Base-by-base conservation (phyloP, 495 filamentous ascomycete species). In the Aspergillus cristatus region DNA sequence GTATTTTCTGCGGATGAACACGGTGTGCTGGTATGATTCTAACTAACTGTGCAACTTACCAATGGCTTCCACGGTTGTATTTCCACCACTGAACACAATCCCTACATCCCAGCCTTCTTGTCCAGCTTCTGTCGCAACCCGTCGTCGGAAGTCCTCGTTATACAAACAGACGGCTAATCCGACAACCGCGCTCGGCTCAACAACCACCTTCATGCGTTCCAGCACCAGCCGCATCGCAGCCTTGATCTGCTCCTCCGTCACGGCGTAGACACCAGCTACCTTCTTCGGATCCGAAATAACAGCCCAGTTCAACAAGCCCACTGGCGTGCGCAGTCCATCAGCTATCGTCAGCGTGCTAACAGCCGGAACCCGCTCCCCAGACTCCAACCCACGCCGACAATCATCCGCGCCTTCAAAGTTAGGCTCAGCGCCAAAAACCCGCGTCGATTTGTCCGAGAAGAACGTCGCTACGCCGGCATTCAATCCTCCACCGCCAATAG, bases 351-450 rank as follows among this genome's bases (percentile, higher is more conserved):
- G 55, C 7, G 79, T 78, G 36, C 71, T 74, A 3, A 96, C 90
- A 0, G 41, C 54, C 36, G 69, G 57, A 15, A 96, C 69, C 18
- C 88, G 69, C 41, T 65, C 40, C 12, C 76, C 75, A 0, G 69
- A 59, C 40, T 67, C 67, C 22, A 93, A 63, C 0, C 84, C 86
- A 1, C 83, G 63, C 28, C 73, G 68, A 28, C 72, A 78, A 63
- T 97, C 91, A 62, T 97, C 86, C 4, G 79, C 90, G 37, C 84
- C 87, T 47, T 91, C 58, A 58, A 85, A 86, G 22, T 67, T 75
- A 0, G 91, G 91, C 61, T 97, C 91, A 3, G 89, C 81, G n/a
- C 90, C 90, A 62, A 93, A 96, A 30, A 96, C 85, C 6, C 50
- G 55, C 26, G 72, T 80, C 2, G 70, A 62, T 1, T 81, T 85